Evolutionary conservation across 495 filamentous ascomycete species (phyloP).

Genomic region (Podospora conica): DNA sequence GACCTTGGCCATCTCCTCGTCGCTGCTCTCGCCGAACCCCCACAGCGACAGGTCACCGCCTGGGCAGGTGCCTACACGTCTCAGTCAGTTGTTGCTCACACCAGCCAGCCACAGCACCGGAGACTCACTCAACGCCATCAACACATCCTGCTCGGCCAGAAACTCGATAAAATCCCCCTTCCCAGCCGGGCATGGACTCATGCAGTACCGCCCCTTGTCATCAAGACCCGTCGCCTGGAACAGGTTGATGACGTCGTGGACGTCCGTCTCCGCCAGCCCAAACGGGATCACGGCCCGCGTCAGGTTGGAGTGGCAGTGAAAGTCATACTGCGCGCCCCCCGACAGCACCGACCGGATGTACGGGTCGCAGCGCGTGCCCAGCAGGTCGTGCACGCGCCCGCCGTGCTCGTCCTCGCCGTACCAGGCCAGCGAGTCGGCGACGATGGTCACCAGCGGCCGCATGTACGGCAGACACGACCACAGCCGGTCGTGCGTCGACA

Average conservation of each 20-base stretch:
- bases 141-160: conserved; percentile 66
- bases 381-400: conserved; percentile 63
- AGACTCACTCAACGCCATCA: conserved; percentile 59
- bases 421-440: conserved; percentile 57
- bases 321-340: conserved; percentile 59
- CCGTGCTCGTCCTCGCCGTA: conserved; percentile 48
- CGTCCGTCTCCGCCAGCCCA: conserved; percentile 63
- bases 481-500: conserved; percentile 61
- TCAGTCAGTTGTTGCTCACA: conserved; percentile 21
- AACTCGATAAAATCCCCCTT: conserved; percentile 66
- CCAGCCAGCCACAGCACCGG: not conserved
- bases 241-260: conserved; percentile 76
- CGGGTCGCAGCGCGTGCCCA: conserved; percentile 72
- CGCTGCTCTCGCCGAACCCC: conserved; percentile 65
- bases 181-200: conserved; percentile 63
- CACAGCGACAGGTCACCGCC: conserved; percentile 65
- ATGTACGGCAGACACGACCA: conserved; percentile 75
- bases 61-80: conserved; percentile 37
- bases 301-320: conserved; percentile 77
- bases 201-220: conserved; percentile 66
- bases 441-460: conserved; percentile 65
- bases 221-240: conserved; percentile 76
- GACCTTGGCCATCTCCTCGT: conserved; percentile 60
- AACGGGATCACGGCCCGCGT: conserved; percentile 61
- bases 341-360: conserved; percentile 67